phyloP scores from a whole-genome alignment of 768 basidiomycete genomes.

The Candolleomyces aberdarensis region DNA sequence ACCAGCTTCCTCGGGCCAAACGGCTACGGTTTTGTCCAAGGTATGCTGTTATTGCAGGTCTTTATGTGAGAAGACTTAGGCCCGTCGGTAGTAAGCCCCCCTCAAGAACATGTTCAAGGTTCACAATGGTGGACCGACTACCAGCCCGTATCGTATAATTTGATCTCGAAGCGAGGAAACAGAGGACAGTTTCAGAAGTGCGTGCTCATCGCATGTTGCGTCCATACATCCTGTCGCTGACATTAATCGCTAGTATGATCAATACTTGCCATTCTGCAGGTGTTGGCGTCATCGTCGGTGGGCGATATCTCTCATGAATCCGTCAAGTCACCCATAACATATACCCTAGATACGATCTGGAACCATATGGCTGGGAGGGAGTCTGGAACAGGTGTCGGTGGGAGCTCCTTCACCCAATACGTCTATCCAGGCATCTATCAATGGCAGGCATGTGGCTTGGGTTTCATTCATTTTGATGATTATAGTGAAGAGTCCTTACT shows the following conservation, averaged over 20 bases:
- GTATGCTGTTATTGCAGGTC: constrained; percentile 24
- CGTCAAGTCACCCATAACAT: not conserved
- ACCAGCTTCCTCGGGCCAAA: constrained; percentile 63
- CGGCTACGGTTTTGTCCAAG: constrained; percentile 72
- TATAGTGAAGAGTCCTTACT: not conserved
- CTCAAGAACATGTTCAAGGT: constrained; percentile 57
- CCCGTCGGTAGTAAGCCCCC: constrained; percentile 38
- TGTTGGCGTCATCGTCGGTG: constrained; percentile 54
- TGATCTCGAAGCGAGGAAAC: constrained; percentile 64
- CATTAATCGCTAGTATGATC: constrained; percentile 37
- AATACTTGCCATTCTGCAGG: constrained; percentile 49
- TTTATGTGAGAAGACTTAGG: not conserved
- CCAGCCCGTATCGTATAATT: constrained; percentile 61
- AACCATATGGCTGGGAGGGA: constrained; percentile 63
- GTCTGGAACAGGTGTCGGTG: constrained; percentile 48
- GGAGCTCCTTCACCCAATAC: constrained; percentile 53
- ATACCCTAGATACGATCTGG: constrained; percentile 46
- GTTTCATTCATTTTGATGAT: not conserved
- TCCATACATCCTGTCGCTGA: not conserved
- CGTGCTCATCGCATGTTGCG: constrained; percentile 11
- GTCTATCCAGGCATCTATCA: constrained; percentile 50
- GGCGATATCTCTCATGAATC: constrained; percentile 2
- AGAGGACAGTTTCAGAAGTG: constrained; percentile 46
- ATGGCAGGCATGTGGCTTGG: constrained; percentile 29
- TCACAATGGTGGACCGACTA: constrained; percentile 76